Evolutionary conservation across 108 stramenopile genomes (phyloP), one percentile per base, ranked within the genome.

Genomic region (Stephanodiscus minutulus): DNA sequence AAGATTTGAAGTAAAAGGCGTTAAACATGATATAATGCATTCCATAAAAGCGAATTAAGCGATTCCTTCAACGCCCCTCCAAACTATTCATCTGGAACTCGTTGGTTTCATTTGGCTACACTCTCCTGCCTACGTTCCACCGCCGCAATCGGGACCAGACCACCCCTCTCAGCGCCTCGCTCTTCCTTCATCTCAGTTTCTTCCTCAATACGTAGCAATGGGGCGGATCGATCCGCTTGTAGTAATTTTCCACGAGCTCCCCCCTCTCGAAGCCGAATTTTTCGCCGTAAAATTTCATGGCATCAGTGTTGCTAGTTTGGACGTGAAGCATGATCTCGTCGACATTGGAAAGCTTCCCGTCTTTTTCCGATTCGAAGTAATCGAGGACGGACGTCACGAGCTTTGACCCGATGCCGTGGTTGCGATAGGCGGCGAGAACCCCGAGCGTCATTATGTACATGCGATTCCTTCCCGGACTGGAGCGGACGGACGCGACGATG

Each of bases 401-500:
- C 64, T 96, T 89, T 27, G 90, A 83, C 18, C 98, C 98, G 61
- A 99, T 92, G 2, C 83, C 88, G 22, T 87, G 76, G 29, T 97
- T 87, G 39, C 98, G 86, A 72, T 96, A 98, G 33, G 96, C 85
- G 4, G 97, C 94, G 29, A 98, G 80, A 8, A 97, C 97, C n/a
- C 90, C 96, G 10, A 99, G 77, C 20, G 97, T 99, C 97, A 98
- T 97, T 17, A 99, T 97, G 82, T 99, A 99, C 21, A 98, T 70
- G 56, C 86, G 82, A 33, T 74, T 50, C 49, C 79, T 50, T 21
- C 72, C 79, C 7, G 69, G 62, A 39, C 79, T 71, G 35, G 10
- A 64, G 36, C 0, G 29, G 25, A 53, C 12, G 33, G 52, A 37
- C 52, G 15, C 48, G 64, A 15, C 27, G 43, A 39, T 11, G 39